Conservation (phyloP, 2,329 filamentous ascomycete species). For the Cladophialophora bantiana region DNA sequence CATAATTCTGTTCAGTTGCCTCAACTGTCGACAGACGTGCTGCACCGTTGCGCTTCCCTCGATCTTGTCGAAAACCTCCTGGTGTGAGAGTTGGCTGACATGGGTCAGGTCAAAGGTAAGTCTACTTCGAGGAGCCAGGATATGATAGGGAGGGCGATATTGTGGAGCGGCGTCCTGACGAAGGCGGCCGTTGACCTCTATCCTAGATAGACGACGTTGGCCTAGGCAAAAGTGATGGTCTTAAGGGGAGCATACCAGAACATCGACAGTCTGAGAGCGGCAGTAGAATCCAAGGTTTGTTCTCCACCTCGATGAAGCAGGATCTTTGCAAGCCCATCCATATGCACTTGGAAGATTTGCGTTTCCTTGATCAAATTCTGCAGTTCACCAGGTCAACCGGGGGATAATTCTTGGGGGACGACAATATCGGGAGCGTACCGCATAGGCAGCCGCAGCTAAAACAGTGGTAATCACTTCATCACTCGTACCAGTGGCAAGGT, state of each 20-base stretch:
- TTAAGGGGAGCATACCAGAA: conserved; percentile 11
- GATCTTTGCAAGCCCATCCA: conserved; percentile 14
- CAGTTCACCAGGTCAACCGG: background rate
- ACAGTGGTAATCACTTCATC: conserved; percentile 18
- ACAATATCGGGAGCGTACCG: background rate
- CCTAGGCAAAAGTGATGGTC: background rate
- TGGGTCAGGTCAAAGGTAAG: background rate
- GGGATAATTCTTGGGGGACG: background rate
- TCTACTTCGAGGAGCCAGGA: background rate
- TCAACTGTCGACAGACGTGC: conserved; percentile 9
- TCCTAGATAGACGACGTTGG: conserved; percentile 2
- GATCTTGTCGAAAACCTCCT: background rate
- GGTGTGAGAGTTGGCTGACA: background rate
- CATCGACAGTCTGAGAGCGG: conserved; percentile 8
- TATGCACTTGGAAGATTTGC: conserved; percentile 10
- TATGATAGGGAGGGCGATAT: conserved; percentile 14
- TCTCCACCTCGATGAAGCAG: conserved; percentile 14
- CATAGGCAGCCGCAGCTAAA: conserved; percentile 16
- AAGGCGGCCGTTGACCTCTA: conserved; percentile 12
- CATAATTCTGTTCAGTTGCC: conserved; percentile 16
- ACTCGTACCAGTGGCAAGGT: conserved; percentile 16
- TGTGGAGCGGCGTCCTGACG: conserved; percentile 7
- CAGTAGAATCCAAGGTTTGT: conserved; percentile 7
- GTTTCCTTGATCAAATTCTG: conserved; percentile 16
- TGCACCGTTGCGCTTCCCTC: background rate